Conservation (phyloP, 1,139 yeast species). For the Saccharomyces hybrid region DNA sequence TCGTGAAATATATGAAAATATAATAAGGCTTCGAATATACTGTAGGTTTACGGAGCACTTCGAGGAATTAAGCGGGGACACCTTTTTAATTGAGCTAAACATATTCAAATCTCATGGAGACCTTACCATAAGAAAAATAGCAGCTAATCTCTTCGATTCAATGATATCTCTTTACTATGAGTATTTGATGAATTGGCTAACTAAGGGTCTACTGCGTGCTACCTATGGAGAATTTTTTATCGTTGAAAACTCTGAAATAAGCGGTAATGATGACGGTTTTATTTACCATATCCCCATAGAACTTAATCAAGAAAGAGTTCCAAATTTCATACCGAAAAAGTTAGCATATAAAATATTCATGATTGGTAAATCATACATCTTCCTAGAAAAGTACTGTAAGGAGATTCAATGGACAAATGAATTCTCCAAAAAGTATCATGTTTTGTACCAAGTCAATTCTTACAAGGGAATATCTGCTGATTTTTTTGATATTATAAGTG, state of each 20-base stretch:
- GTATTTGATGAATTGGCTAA: conserved; percentile 58
- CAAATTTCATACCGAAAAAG: conserved; percentile 45
- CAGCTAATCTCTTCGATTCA: conserved; percentile 41
- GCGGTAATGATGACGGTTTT: conserved; percentile 7
- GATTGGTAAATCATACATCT: conserved; percentile 75
- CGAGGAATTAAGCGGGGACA: conserved; percentile 41
- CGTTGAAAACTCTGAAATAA: conserved; percentile 5
- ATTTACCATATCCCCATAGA: conserved; percentile 12
- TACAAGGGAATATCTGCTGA: conserved; percentile 10
- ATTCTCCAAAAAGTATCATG: conserved; percentile 32
- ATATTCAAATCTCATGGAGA: conserved; percentile 61
- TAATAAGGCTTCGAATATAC: conserved; percentile 50
- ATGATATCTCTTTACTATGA: conserved; percentile 57
- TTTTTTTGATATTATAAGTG: conserved; percentile 39
- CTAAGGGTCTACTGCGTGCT: conserved; percentile 55
- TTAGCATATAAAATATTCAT: conserved; percentile 55
- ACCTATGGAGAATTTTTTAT: conserved; percentile 66
- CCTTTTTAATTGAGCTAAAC: conserved; percentile 48
- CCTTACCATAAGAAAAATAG: conserved; percentile 37
- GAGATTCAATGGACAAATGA: conserved; percentile 53
- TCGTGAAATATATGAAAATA: conserved; percentile 44
- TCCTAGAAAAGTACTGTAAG: conserved; percentile 55
- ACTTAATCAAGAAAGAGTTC: conserved; percentile 41
- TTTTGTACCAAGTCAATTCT: conserved; percentile 10
- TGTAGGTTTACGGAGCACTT: conserved; percentile 38